Conservation (phyloP, 2,329 filamentous ascomycete genomes). For the Atkinsonella hypoxylon region DNA sequence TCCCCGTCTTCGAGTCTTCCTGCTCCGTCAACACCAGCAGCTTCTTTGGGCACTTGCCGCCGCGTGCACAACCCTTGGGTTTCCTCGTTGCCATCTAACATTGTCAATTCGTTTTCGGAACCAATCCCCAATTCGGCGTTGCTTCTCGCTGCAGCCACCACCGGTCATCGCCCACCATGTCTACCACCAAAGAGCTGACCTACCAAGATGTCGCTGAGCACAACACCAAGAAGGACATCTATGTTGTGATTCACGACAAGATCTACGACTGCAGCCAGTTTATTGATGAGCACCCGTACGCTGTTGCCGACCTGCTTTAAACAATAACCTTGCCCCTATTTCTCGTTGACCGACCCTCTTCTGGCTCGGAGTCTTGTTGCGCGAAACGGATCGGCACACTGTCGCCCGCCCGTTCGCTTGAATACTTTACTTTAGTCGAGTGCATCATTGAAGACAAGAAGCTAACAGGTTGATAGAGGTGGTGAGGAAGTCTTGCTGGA, state of each 20-base stretch:
- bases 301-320: constrained; percentile 12
- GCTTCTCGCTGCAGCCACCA: neutral
- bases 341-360: neutral
- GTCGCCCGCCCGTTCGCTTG: neutral
- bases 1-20: too few relatives aligned
- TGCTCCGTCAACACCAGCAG: too few relatives aligned
- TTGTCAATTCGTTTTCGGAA: neutral
- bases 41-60: too few relatives aligned
- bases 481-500: constrained; percentile 97
- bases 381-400: neutral
- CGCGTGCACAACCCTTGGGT: too few relatives aligned
- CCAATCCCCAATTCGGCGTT: neutral
- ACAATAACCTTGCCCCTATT: neutral
- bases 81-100: too few relatives aligned
- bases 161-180: constrained; percentile 13
- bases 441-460: too few relatives aligned
- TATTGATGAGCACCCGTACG: constrained; percentile 90
- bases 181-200: constrained; percentile 43
- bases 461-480: constrained; percentile 46
- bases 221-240: constrained; percentile 90
- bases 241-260: constrained; percentile 87
- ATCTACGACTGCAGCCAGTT: constrained; percentile 86
- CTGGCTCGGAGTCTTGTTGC: neutral
- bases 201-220: constrained; percentile 74
- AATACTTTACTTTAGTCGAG: too few relatives aligned